Base-by-base conservation (phyloP, 495 filamentous ascomycete species). In the Schizothecium vesticola region DNA sequence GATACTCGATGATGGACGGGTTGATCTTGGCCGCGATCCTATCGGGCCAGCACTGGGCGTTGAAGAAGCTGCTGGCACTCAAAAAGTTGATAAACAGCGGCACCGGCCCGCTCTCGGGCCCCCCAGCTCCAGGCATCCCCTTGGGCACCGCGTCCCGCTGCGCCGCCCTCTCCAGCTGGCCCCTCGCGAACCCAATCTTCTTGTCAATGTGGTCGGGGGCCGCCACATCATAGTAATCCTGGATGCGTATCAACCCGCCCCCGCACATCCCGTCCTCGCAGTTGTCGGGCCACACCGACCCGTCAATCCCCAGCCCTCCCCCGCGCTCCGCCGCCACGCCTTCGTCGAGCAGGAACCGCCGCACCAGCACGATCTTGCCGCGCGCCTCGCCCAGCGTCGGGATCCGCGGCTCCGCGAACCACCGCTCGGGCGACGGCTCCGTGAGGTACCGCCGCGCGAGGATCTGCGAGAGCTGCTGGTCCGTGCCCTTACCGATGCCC, bases 221-320 rank as follows among this genome's bases (percentile, higher is more conserved):
- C 55, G 89, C 78, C 21, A 99, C 89, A 73, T 96, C 94, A 83
- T 94, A 98, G 77, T 93, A 98, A 78, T 99, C 95, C 80, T 99
- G 95, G 51, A 99, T 89, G 64, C 92, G 88, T 28, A 97, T 86
- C 70, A 88, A 84, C 5, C 80, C 93, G 74, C 87, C 89, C 12
- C 89, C 86, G 58, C 90, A 90, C 12, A 80, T 83, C 16, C 90
- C 88, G 73, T 96, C 85, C 8, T 90, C 86, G 43, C 91, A 93
- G 77, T 99, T 99, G 77, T 98, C 91, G 2, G 89, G 89, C 95
- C 95, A 99, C 62, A 81, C 82, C 62, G 87, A 87, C 22, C 88
- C 95, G 78, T 97, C 88, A 63, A 99, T 90, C 22, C 91, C 91
- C 83, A 87, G 91, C n/a, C 90, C 92, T 19, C 76, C 90, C 21